Evolutionary conservation across 2,329 filamentous ascomycete genomes (phyloP), one percentile per base, ranked within the genome.

Genomic region (Phyllosticta ampelicida): DNA sequence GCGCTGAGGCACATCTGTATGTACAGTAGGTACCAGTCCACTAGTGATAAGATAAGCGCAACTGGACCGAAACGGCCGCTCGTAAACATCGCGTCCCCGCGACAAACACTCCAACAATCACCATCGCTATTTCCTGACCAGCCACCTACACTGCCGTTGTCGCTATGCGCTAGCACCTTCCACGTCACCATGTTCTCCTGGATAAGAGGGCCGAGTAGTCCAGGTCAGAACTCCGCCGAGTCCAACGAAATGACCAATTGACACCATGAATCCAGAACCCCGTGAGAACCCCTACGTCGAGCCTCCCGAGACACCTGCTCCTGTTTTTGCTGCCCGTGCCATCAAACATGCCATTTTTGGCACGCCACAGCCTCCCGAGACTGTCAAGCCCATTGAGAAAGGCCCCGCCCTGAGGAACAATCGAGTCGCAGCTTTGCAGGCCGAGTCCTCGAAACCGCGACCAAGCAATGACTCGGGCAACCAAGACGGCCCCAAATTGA

Each of bases 291-390:
- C 54, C 2, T 55, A 60, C 30, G 16, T 56, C 26, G 82, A 85
- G 49, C 73, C 79, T 6, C 83, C 82, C 54, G 81, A 85, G 63
- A 86, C 84, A 1, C 84, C 84, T 9, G 84, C 83, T 52, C 83
- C 83, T 52, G 76, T 86, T 20, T 87, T 87, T 67, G 83, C 83
- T 18, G 79, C 85, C 58, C 83, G 84, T 65, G 84, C 84, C 16
- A 84, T 86, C 70, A 84, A 82, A 65, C 81, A 83, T 61, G 80
- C 82, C 50, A 71, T 86, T 58, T 86, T 84, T 70, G 83, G 83
- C 23, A 86, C 83, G 0, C 83, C 83, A 13, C 78, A 78, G 20
- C 77, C 77, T 10, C 73, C 77, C 48, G 75, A 80, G 28, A 55
- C 53, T n/a, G 29, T 53, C 48, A 59, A 52, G 21, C 53, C 57